These are phyloP conservation scores for Actinomucor elegans DNA, from an alignment of 371 early-diverging fungal genomes.

Conservation along the genomic window DNA sequence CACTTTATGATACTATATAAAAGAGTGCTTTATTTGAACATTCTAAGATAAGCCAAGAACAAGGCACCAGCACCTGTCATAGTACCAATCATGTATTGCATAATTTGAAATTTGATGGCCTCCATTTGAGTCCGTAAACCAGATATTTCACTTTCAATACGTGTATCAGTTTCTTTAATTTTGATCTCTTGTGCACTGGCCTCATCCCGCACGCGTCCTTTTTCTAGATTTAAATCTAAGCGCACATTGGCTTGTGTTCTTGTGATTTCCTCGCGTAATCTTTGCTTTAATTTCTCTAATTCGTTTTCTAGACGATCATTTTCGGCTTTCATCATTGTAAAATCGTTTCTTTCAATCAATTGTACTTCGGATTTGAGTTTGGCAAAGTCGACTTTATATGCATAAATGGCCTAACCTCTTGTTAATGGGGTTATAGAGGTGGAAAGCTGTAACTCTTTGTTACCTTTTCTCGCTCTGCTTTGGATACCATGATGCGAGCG, in stretches of 20 bases:
- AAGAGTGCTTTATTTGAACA: slow-evolving; percentile 37
- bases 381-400: slow-evolving; percentile 89
- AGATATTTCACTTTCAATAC: slow-evolving; percentile 90
- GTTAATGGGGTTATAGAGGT: too few relatives aligned
- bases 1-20: too few relatives aligned
- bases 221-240: slow-evolving; percentile 88
- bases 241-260: slow-evolving; percentile 88
- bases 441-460: not conserved
- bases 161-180: slow-evolving; percentile 85
- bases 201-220: slow-evolving; percentile 86
- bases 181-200: slow-evolving; percentile 82
- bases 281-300: slow-evolving; percentile 78
- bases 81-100: slow-evolving; percentile 85
- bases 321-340: slow-evolving; percentile 81
- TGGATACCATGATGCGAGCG: slow-evolving; percentile 72
- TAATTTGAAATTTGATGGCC: slow-evolving; percentile 84
- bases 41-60: slow-evolving; percentile 67
- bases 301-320: slow-evolving; percentile 78
- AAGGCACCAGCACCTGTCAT: slow-evolving; percentile 84
- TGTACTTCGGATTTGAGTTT: slow-evolving; percentile 90
- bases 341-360: slow-evolving; percentile 90
- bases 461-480: slow-evolving; percentile 85
- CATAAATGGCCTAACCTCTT: slow-evolving; percentile 78
- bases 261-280: slow-evolving; percentile 82
- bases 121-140: slow-evolving; percentile 88